Conservation (phyloP, 768 basidiomycete species). For the Termitomyces sp. region DNA sequence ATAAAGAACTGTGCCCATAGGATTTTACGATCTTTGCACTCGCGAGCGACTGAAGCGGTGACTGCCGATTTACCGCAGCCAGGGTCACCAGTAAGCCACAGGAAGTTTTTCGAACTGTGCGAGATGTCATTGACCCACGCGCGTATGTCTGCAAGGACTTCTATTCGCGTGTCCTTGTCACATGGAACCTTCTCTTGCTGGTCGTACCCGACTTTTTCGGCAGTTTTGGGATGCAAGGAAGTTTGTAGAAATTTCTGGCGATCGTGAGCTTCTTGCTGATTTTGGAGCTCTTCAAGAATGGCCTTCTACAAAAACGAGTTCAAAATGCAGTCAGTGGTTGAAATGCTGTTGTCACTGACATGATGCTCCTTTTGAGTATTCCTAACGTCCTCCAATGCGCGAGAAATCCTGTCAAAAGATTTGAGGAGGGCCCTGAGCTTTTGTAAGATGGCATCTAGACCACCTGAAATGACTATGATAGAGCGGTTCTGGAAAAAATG, state of each 20-base stretch:
- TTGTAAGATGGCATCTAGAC: constrained; percentile 11
- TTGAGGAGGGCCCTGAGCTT: neutral
- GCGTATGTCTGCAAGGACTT: constrained; percentile 4
- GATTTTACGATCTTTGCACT: constrained; percentile 4
- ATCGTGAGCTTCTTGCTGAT: neutral
- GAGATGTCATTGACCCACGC: constrained; percentile 7
- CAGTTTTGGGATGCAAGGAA: neutral
- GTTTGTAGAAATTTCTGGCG: neutral
- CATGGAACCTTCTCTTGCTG: constrained; percentile 6
- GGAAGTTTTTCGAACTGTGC: neutral
- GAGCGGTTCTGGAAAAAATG: constrained; percentile 13
- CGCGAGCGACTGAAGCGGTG: constrained; percentile 7
- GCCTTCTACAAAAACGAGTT: neutral
- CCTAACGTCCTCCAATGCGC: neutral
- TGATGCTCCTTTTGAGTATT: constrained; percentile 7
- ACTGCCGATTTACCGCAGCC: constrained; percentile 10
- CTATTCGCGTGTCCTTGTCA: constrained; percentile 4
- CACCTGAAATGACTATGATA: constrained; percentile 10
- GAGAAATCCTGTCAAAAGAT: neutral
- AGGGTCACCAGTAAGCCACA: constrained; percentile 12
- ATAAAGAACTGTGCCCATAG: constrained; percentile 18
- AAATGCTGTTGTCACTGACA: neutral
- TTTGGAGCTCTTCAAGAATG: neutral
- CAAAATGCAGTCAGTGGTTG: neutral
- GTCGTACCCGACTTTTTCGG: neutral